Percentiles rank a stretch among this genome's conserved stretches.
phyloP scores from a whole-genome alignment of 176 grass and related monocot species.

The Miscanthus lutarioriparius region DNA sequence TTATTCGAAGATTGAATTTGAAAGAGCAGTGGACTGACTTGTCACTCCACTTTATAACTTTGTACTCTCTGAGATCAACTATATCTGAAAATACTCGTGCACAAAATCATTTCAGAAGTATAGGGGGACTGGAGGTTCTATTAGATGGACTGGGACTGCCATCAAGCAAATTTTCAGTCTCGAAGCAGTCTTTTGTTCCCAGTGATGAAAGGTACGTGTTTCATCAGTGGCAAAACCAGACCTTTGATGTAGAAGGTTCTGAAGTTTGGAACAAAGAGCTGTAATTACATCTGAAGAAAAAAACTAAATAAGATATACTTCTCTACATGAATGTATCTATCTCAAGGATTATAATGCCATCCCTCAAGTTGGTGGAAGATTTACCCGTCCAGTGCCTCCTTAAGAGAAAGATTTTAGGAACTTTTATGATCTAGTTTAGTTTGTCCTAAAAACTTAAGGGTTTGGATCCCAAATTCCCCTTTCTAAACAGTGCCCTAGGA shows the following conservation, averaged over 20 bases:
- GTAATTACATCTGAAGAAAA: conserved; percentile 1
- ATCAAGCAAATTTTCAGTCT: conserved; percentile 83
- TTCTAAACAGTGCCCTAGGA: background rate
- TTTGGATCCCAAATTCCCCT: background rate
- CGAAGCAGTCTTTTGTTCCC: conserved; percentile 53
- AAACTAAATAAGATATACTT: conserved; percentile 16
- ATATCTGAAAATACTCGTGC: conserved; percentile 86
- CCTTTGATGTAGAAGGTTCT: background rate
- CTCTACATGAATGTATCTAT: background rate
- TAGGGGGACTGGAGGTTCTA: conserved; percentile 95
- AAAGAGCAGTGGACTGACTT: conserved; percentile 94
- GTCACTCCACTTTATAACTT: conserved; percentile 83
- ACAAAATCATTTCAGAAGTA: conserved; percentile 99
- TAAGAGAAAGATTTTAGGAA: background rate
- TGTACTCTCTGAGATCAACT: conserved; percentile 74
- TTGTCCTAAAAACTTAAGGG: conserved; percentile 8
- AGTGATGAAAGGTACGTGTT: conserved; percentile 74
- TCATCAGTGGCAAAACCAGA: background rate
- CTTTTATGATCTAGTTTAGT: background rate
- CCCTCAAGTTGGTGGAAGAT: background rate
- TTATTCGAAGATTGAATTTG: conserved; percentile 90
- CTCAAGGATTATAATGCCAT: conserved; percentile 3
- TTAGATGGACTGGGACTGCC: conserved; percentile 93
- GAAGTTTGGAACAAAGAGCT: background rate
- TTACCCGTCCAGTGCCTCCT: background rate